These are phyloP conservation scores for Wickerhamomyces sp. DNA, from an alignment of 1,139 yeast species.

Conservation along the genomic window DNA sequence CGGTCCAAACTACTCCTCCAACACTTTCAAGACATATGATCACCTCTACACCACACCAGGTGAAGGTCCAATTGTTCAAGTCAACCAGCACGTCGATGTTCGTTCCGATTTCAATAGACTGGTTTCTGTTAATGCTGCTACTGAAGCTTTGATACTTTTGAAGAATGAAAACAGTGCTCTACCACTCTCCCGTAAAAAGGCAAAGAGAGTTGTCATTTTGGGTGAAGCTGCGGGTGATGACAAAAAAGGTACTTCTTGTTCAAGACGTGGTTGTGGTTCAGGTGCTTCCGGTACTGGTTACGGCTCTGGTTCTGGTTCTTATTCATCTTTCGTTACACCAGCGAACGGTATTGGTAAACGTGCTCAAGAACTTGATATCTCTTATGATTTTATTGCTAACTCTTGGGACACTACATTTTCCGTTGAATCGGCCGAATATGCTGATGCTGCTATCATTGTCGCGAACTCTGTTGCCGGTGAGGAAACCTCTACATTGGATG, in stretches of 20 bases:
- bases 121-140: conserved; percentile 43
- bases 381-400: conserved; percentile 35
- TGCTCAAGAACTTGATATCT: conserved; percentile 36
- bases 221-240: conserved; percentile 46
- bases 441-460: conserved; percentile 46
- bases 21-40: conserved; percentile 49
- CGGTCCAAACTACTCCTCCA: conserved; percentile 47
- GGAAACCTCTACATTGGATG: conserved; percentile 41
- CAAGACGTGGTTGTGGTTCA: conserved; percentile 38
- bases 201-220: conserved; percentile 35
- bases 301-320: conserved; percentile 45
- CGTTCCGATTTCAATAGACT: conserved; percentile 37
- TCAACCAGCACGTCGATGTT: conserved; percentile 39
- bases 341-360: conserved; percentile 39
- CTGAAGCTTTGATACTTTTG: conserved; percentile 45
- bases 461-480: conserved; percentile 51
- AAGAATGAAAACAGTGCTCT: conserved; percentile 40
- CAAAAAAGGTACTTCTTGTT: conserved; percentile 36
- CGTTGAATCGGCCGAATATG: conserved; percentile 36
- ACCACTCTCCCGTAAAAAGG: conserved; percentile 34
- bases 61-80: conserved; percentile 43
- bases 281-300: conserved; percentile 46
- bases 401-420: conserved; percentile 37
- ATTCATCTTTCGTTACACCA: conserved; percentile 48
- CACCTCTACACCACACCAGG: conserved; percentile 37